Evolutionary conservation across 2,329 filamentous ascomycete species (phyloP).

Genomic region (Alternaria viburni): DNA sequence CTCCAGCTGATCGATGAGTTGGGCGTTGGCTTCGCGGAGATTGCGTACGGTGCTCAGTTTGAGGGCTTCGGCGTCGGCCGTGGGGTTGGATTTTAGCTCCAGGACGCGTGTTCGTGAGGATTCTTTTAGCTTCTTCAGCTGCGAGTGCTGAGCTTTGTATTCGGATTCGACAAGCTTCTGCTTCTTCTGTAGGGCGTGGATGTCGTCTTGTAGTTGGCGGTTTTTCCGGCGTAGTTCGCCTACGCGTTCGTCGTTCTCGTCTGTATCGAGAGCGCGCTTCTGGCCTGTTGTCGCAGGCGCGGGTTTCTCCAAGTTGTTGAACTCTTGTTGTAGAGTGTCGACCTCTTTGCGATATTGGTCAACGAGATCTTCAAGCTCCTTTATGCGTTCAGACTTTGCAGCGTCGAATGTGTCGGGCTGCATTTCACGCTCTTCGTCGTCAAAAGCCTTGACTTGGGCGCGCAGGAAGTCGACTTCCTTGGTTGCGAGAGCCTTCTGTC

Average conservation of each 20-base stretch:
- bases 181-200: constrained; percentile 72
- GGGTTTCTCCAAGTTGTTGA: constrained; percentile 69
- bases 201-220: constrained; percentile 79
- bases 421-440: constrained; percentile 87
- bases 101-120: constrained; percentile 81
- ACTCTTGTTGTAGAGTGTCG: constrained; percentile 73
- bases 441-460: constrained; percentile 85
- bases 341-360: constrained; percentile 86
- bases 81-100: constrained; percentile 89
- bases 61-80: constrained; percentile 80
- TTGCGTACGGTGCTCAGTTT: constrained; percentile 80
- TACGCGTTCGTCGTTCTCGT: constrained; percentile 70
- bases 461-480: constrained; percentile 96
- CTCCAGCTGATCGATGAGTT: constrained; percentile 76
- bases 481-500: constrained; percentile 81
- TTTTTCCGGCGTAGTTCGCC: constrained; percentile 88
- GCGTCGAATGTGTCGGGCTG: constrained; percentile 80
- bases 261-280: constrained; percentile 69
- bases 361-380: constrained; percentile 83
- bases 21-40: constrained; percentile 81
- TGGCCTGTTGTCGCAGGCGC: constrained; percentile 54
- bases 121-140: constrained; percentile 71
- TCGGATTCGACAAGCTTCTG: constrained; percentile 76
- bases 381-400: constrained; percentile 74
- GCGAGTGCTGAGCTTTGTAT: constrained; percentile 72